Evolutionary conservation across 805 yeast species (phyloP).

Genomic region (Ascoidea asiatica): DNA sequence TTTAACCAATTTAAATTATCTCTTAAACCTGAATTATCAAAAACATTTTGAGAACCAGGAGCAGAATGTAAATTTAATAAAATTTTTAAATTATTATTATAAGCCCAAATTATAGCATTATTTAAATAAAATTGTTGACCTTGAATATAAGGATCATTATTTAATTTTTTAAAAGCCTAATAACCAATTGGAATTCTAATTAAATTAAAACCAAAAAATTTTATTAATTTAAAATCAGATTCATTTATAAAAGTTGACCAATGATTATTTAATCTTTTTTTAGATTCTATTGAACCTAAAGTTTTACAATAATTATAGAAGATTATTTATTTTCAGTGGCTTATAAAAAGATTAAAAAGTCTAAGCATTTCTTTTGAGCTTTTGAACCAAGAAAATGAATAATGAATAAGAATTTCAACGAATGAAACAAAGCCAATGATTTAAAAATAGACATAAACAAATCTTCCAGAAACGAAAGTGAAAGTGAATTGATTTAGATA

Average conservation of each 20-base stretch:
- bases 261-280: constrained; percentile 41
- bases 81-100: constrained; percentile 45
- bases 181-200: constrained; percentile 91
- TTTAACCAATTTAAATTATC: constrained; percentile 46
- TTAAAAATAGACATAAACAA: too few relatives aligned
- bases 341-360: too few relatives aligned
- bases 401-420: too few relatives aligned
- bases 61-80: constrained; percentile 95
- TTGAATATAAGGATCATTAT: constrained; percentile 71
- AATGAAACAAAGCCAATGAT: too few relatives aligned
- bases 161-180: constrained; percentile 67
- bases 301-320: constrained; percentile 47
- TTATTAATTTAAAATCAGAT: constrained; percentile 50
- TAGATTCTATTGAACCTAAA: constrained; percentile 51
- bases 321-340: too few relatives aligned
- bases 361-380: too few relatives aligned
- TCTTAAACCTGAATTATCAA: constrained; percentile 84
- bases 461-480: too few relatives aligned
- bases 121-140: constrained; percentile 71
- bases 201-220: constrained; percentile 54
- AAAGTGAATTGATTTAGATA: too few relatives aligned
- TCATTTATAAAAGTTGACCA: constrained; percentile 74
- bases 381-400: too few relatives aligned
- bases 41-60: constrained; percentile 93
- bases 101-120: constrained; percentile 73